Percentiles rank a stretch among this genome's conserved stretches.
phyloP scores from a whole-genome alignment of 1,284 basidiomycete species.

The Leccinum subspadiceum region DNA sequence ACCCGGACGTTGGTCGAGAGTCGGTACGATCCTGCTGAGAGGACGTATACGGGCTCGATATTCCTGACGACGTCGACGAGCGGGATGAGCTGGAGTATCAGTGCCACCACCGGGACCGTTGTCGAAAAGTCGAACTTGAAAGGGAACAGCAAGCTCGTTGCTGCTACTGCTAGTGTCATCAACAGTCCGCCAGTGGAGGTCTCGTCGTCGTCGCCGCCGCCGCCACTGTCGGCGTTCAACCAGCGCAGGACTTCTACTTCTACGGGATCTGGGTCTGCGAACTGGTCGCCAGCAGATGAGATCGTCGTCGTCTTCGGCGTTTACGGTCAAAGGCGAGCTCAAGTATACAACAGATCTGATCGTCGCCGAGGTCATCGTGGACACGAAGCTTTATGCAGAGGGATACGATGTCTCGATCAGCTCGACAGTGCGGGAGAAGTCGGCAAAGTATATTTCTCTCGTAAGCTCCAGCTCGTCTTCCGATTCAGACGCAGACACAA shows the following conservation, averaged over 20 bases:
- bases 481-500: neutral
- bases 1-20: constrained; percentile 71
- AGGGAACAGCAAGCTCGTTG: constrained; percentile 5
- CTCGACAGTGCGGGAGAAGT: constrained; percentile 44
- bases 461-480: neutral
- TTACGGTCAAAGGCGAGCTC: constrained; percentile 60
- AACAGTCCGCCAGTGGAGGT: neutral
- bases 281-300: constrained; percentile 18
- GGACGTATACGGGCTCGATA: constrained; percentile 49
- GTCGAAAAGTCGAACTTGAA: constrained; percentile 24
- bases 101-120: neutral
- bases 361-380: constrained; percentile 71
- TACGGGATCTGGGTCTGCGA: constrained; percentile 11
- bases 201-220: neutral
- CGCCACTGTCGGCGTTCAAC: constrained; percentile 1
- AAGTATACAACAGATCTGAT: constrained; percentile 58
- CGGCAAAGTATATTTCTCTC: constrained; percentile 28
- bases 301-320: constrained; percentile 43
- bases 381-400: constrained; percentile 70
- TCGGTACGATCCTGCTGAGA: constrained; percentile 47
- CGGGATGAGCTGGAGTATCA: constrained; percentile 2
- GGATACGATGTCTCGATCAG: constrained; percentile 62
- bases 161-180: neutral
- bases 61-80: constrained; percentile 34
- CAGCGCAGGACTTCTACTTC: constrained; percentile 17